phyloP scores from a whole-genome alignment of 139 green algal genomes.

The Nannochloris sp. region DNA sequence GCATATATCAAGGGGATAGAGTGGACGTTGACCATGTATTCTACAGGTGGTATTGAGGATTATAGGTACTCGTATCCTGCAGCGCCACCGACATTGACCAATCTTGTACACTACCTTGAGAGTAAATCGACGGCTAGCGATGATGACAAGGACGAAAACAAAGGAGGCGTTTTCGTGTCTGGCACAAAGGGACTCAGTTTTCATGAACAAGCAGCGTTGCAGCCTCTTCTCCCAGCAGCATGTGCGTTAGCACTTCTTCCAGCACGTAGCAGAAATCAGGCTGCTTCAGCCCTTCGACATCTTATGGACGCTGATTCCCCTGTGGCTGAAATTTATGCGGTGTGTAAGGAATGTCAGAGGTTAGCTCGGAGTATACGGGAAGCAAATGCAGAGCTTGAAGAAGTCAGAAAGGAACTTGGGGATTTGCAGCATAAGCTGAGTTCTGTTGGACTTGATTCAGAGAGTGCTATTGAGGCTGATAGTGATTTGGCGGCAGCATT shows the following conservation, averaged over 20 bases:
- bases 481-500: constrained; percentile 5
- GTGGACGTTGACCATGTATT: constrained; percentile 76
- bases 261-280: constrained; percentile 11
- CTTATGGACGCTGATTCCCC: constrained; percentile 45
- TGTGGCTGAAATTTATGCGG: constrained; percentile 49
- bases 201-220: not conserved
- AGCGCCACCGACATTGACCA: constrained; percentile 3
- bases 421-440: constrained; percentile 6
- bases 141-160: not conserved
- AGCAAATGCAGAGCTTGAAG: constrained; percentile 12
- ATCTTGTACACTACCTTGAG: constrained; percentile 16
- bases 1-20: constrained; percentile 46
- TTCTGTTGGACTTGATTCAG: not conserved
- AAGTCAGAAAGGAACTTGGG: constrained; percentile 4
- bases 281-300: constrained; percentile 36
- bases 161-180: not conserved
- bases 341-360: constrained; percentile 30
- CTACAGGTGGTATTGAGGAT: constrained; percentile 39
- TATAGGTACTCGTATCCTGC: constrained; percentile 50
- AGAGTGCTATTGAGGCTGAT: not conserved
- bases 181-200: not conserved
- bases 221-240: constrained; percentile 33
- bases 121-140: not conserved
- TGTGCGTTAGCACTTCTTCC: constrained; percentile 57
- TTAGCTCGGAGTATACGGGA: constrained; percentile 10